These are phyloP conservation scores for Kluyveromyces dobzhanskii DNA, from an alignment of 805 yeast genomes.

Conservation along the genomic window DNA sequence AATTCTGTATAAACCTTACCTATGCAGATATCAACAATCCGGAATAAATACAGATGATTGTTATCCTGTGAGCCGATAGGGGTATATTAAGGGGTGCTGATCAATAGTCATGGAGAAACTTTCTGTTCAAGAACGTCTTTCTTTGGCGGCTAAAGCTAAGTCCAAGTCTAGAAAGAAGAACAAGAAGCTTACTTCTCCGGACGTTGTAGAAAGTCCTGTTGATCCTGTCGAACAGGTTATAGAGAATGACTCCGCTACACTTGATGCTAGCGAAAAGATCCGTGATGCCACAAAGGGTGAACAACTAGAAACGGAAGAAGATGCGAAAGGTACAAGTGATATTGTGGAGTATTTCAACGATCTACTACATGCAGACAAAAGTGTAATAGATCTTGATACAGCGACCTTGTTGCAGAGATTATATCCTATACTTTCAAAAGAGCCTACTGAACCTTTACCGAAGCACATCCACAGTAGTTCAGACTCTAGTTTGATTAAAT, in stretches of 20 bases:
- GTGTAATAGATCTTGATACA: not conserved
- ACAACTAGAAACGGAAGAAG: not conserved
- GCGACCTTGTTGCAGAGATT: not conserved
- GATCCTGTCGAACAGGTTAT: constrained; percentile 3
- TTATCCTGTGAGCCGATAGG: too few relatives aligned
- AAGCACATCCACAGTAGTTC: not conserved
- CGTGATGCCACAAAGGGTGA: not conserved
- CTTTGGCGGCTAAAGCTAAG: constrained; percentile 59
- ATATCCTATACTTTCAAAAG: not conserved
- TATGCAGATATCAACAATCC: too few relatives aligned
- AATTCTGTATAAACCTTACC: not conserved
- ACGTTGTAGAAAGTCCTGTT: not conserved
- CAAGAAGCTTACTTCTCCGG: constrained; percentile 17
- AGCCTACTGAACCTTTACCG: not conserved
- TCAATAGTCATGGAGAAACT: constrained; percentile 40
- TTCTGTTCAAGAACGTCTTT: constrained; percentile 78
- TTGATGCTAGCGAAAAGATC: not conserved
- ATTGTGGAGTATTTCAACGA: not conserved
- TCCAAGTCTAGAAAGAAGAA: constrained; percentile 24
- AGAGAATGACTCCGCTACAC: not conserved
- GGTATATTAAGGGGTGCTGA: too few relatives aligned
- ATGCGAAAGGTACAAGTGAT: not conserved
- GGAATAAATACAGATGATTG: too few relatives aligned
- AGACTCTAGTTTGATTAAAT: constrained; percentile 16
- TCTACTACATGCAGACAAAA: not conserved